These are phyloP conservation scores for Acer negundo DNA, from an alignment of 345 rosid genomes.

Conservation along the genomic window DNA sequence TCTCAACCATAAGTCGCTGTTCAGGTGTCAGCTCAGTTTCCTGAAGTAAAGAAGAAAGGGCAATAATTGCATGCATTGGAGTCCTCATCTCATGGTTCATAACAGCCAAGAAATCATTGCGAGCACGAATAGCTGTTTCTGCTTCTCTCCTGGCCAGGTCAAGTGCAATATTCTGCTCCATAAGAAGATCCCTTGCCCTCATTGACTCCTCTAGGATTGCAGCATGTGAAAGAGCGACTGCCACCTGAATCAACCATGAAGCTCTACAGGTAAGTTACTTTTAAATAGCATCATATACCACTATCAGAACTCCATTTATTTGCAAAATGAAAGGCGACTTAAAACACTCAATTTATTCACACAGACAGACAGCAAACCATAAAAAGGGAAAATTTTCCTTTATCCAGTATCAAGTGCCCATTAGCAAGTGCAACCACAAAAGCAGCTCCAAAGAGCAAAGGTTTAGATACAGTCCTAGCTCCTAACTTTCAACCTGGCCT, in stretches of 20 bases:
- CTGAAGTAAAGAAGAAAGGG: constrained; percentile 95
- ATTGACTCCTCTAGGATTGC: constrained; percentile 97
- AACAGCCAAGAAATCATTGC: constrained; percentile 96
- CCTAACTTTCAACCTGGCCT: not conserved
- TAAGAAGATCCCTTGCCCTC: constrained; percentile 97
- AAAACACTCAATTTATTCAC: not conserved
- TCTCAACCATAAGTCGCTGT: constrained; percentile 96
- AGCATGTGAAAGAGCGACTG: constrained; percentile 97
- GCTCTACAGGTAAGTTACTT: constrained; percentile 14
- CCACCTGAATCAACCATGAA: constrained; percentile 59
- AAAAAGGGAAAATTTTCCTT: not conserved
- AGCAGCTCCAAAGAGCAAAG: constrained; percentile 6
- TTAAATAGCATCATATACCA: not conserved
- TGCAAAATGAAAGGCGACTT: not conserved
- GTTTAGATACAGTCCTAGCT: not conserved
- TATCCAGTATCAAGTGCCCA: not conserved
- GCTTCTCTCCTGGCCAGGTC: constrained; percentile 94
- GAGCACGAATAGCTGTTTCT: constrained; percentile 93
- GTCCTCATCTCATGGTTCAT: constrained; percentile 99
- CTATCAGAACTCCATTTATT: not conserved
- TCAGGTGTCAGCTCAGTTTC: constrained; percentile 94
- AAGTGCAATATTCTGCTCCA: constrained; percentile 95
- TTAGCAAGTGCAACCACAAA: not conserved
- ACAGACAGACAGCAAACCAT: not conserved
- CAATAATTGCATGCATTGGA: constrained; percentile 97